Base-by-base conservation (phyloP, 352 stramenopile species). In the Thraustotheca clavata region DNA sequence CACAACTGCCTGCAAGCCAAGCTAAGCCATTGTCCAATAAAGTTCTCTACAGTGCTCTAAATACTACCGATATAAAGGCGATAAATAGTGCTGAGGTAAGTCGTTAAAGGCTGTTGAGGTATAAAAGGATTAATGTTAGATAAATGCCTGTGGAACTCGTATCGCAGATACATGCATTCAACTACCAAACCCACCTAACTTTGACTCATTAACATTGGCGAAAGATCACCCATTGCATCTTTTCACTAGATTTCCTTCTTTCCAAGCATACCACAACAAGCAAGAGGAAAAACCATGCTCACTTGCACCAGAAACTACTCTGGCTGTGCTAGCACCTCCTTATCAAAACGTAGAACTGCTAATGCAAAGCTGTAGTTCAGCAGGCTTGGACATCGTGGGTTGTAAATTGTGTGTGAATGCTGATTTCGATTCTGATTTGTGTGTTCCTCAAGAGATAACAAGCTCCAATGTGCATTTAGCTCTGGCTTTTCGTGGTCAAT, bases 1-100 rank as follows among this genome's bases (percentile, higher is more conserved):
- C n/a, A n/a, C n/a, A n/a, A n/a, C n/a, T n/a, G n/a, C n/a, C n/a
- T n/a, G n/a, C n/a, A n/a, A n/a, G n/a, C n/a, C n/a, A n/a, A n/a
- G n/a, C n/a, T n/a, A n/a, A n/a, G n/a, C n/a, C n/a, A n/a, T n/a
- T n/a, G n/a, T n/a, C n/a, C n/a, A n/a, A n/a, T n/a, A n/a, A n/a
- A n/a, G n/a, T n/a, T n/a, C n/a, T n/a, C n/a, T 65, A 55, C 57
- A 54, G 52, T 54, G 57, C 57, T 8, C 36, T 65, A 7, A 32
- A 12, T 22, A 38, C 57, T 9, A 18, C 38, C 2, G 22, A 65
- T 35, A 18, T 65, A 1, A 46, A 55, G 11, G 38, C 57, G 16
- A 55, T 65, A 20, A n/a, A 41, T 33, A 27, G 9, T 4, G 40
- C 57, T 20, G 41, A 40, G 3, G 57, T 65, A 65, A 29, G 38